Evolutionary conservation across 139 green algal genomes (phyloP).

Genomic region (Chlorella vulgaris): DNA sequence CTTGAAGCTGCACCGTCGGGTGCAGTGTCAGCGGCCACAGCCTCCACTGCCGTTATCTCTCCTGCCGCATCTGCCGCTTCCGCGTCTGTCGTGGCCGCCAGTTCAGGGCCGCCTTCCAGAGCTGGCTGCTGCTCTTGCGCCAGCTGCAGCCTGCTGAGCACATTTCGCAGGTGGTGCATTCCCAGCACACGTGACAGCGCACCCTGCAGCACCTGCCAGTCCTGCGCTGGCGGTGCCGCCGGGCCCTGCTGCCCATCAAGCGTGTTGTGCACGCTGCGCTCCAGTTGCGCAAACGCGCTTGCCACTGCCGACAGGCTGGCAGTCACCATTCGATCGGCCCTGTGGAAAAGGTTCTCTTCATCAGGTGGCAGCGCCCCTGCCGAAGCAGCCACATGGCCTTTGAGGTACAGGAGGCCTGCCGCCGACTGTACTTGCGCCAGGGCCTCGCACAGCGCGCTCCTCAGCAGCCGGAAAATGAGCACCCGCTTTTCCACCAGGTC

Average conservation of each 20-base stretch:
- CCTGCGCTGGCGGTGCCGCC: neutral
- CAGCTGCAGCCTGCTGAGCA: conserved; percentile 30
- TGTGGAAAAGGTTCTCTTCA: conserved; percentile 31
- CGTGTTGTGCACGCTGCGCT: conserved; percentile 10
- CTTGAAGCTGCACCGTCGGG: neutral
- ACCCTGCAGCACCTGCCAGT: conserved; percentile 22
- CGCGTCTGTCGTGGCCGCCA: neutral
- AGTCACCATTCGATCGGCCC: neutral
- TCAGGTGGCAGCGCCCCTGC: neutral
- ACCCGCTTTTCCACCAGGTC: conserved; percentile 43
- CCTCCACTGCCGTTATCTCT: no score
- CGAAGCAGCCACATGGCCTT: no score
- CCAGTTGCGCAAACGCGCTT: conserved; percentile 18
- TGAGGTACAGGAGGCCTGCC: conserved; percentile 40
- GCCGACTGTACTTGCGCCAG: conserved; percentile 43
- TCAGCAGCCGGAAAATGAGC: conserved; percentile 50
- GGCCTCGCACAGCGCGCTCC: conserved; percentile 42
- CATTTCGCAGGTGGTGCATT: conserved; percentile 7
- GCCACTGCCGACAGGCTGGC: conserved; percentile 10
- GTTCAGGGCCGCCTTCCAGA: neutral
- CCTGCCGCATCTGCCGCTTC: neutral
- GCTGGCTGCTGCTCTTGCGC: neutral
- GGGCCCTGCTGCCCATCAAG: conserved; percentile 32
- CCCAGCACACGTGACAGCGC: conserved; percentile 10
- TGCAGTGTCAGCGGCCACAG: neutral